Evolutionary conservation across 2,329 filamentous ascomycete species (phyloP), one percentile per base, ranked within the genome.

Genomic region (Xylariaceae sp.): DNA sequence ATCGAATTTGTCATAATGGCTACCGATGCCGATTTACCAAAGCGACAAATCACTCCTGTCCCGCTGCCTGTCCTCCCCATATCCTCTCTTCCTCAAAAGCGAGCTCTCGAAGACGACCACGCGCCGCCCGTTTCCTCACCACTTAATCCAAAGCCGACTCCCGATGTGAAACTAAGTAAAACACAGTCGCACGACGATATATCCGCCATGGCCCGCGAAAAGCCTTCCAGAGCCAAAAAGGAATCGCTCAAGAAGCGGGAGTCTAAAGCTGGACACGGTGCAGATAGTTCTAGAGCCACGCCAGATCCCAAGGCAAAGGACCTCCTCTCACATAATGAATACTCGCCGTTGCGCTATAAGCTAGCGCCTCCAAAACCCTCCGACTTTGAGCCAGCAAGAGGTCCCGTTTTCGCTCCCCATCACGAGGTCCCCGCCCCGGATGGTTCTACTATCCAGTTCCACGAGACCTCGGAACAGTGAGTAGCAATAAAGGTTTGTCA

Each of bases 91-190:
- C 84, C 86, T 2, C 81, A 88, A 68, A 89, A 89, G 67, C 85
- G 87, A 56, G 76, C 79, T 20, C 78, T 89, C 26, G 87, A 89
- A 58, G 88, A 90, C 65, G 85, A 85, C 68, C 86, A 92, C 72
- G 81, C 81, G 58, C 89, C 89, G 3, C 81, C 86, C 12, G 80
- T 91, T 1, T 85, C 89, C 2, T 93, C 89, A 10, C 89, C 89
- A 23, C 81, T 93, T 59, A 92, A 92, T 65, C 86, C 87, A 45
- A 85, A 88, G n/a, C n/a, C n/a, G n/a, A n/a, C n/a, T 44, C 79
- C 81, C 60, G 83, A 77, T 57, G 9, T 69, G 61, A 68, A 70
- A 57, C 64, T 70, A 9, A 69, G 69, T 42, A 77, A 75, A 52
- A 66, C 72, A 2, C 72, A 73, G 20, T 67, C 71, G 14, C 70